Base-by-base conservation (phyloP, 2,329 filamentous ascomycete genomes). In the Phoma herbarum region DNA sequence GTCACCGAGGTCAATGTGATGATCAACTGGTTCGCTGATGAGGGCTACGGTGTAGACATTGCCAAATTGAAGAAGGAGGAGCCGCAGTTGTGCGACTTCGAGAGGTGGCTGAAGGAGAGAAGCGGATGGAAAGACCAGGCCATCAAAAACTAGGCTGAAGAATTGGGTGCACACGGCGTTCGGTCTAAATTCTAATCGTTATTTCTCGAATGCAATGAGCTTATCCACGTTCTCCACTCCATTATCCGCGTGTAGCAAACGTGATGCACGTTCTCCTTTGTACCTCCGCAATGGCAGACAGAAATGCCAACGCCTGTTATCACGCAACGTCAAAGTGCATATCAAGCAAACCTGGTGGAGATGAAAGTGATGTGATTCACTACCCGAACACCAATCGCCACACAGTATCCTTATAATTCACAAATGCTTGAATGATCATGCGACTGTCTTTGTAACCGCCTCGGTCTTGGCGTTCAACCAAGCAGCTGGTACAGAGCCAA, bases 1-100 rank as follows among this genome's bases (percentile, higher is more conserved):
- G 67, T 82, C 14, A 77, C 76, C 14, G 82, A 84, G 53, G 31
- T 83, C 35, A 78, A 77, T 8, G 42, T 72, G 10, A 84, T 84
- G 82, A 79, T 82, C 44, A 72, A 74, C n/a, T 86, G 83, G 83
- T 85, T 85, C 57, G 71, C 72, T 45, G 74, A 78, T 8, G 76
- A 79, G 22, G 83, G 82, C 0, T 85, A 80, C 65, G 75, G 73
- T 8, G 81, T 77, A 5, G 79, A 85, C 68, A 76, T 85, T 51
- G 33, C 60, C 22, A 75, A 69, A 51, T 57, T 82, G 64, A 80
- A 70, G 70, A 73, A 73, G 59, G 70, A 78, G 59, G 75, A 85
- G 69, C 79, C 80, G 2, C 74, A 74, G 22, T 64, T 85, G 68
- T 79, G 79, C 67, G 75, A 81, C 51, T 83, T 85, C 57, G 78